Conservation (phyloP, 2,329 filamentous ascomycete species). For the Cephalotrichum gorgonifer region DNA sequence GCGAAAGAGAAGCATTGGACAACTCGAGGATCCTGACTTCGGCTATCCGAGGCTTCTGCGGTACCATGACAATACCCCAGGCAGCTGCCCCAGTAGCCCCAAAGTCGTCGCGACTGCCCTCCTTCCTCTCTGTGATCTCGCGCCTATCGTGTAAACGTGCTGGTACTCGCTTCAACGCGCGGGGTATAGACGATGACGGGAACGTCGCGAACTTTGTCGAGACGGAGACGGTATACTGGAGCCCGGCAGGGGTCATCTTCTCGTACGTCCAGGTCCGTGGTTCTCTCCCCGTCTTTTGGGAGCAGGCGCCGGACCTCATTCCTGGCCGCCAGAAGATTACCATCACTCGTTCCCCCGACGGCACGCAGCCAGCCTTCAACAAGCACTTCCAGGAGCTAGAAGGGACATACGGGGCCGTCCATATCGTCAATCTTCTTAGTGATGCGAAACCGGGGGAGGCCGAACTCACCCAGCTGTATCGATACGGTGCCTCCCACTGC, state of each 20-base stretch:
- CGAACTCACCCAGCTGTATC: slow-evolving; percentile 72
- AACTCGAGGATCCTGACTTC: slow-evolving; percentile 80
- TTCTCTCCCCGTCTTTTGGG: slow-evolving; percentile 95
- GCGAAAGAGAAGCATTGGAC: slow-evolving; percentile 73
- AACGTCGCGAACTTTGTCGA: slow-evolving; percentile 99
- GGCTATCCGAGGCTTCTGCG: slow-evolving; percentile 86
- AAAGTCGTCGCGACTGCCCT: slow-evolving; percentile 62
- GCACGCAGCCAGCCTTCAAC: slow-evolving; percentile 88
- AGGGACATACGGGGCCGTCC: slow-evolving; percentile 77
- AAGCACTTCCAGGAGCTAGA: slow-evolving; percentile 89
- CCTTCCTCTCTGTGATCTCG: slow-evolving; percentile 81
- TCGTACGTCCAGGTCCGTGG: slow-evolving; percentile 91
- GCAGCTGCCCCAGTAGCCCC: slow-evolving; percentile 47
- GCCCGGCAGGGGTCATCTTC: slow-evolving; percentile 66
- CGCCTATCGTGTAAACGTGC: slow-evolving; percentile 82
- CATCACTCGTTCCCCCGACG: slow-evolving; percentile 78
- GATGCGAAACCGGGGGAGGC: slow-evolving; percentile 77
- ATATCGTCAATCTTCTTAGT: slow-evolving; percentile 90
- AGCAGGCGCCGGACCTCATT: slow-evolving; percentile 77
- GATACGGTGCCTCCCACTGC: slow-evolving; percentile 64
- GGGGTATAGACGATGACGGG: slow-evolving; percentile 94
- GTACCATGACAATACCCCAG: slow-evolving; percentile 76
- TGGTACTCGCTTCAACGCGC: slow-evolving; percentile 92
- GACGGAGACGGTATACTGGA: slow-evolving; percentile 88
- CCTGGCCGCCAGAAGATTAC: slow-evolving; percentile 93